A percentile compares a stretch with the other conserved stretches of the same genome.
Evolutionary conservation across 345 rosid species (phyloP).

Genomic region (Eucalyptus curtisii): DNA sequence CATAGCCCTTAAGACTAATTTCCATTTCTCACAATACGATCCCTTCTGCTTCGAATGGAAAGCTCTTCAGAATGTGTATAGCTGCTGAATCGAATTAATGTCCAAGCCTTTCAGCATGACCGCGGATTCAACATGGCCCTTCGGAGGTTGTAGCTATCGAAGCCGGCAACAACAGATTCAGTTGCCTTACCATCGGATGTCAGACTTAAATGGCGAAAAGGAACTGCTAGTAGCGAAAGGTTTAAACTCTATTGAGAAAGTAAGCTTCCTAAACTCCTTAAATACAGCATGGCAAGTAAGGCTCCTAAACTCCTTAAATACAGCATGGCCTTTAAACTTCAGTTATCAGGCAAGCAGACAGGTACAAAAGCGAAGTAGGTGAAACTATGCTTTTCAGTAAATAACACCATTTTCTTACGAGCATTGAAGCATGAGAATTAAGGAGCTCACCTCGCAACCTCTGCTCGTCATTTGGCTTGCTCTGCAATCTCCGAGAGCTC

Average conservation of each 20-base stretch:
- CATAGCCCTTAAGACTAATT: neutral
- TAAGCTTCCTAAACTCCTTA: no score
- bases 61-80: slow-evolving; percentile 28
- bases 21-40: neutral
- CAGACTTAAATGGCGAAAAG: neutral
- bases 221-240: neutral
- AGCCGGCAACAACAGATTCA: slow-evolving; percentile 20
- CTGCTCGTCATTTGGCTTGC: no score
- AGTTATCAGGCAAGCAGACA: neutral
- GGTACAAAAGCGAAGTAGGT: neutral
- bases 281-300: no score
- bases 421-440: neutral
- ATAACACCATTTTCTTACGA: neutral
- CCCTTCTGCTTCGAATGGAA: slow-evolving; percentile 1
- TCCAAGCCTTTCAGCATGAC: slow-evolving; percentile 80
- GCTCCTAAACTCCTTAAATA: neutral
- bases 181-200: neutral
- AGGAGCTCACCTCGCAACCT: neutral
- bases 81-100: slow-evolving; percentile 70
- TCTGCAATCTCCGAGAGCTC: neutral
- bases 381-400: neutral
- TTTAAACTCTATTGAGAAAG: neutral
- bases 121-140: slow-evolving; percentile 78
- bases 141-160: slow-evolving; percentile 53
- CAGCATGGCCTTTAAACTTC: neutral